Evolutionary conservation across 1,284 basidiomycete genomes (phyloP), one percentile per base, ranked within the genome.

Genomic region (Pyrrhoderma lamaoense): DNA sequence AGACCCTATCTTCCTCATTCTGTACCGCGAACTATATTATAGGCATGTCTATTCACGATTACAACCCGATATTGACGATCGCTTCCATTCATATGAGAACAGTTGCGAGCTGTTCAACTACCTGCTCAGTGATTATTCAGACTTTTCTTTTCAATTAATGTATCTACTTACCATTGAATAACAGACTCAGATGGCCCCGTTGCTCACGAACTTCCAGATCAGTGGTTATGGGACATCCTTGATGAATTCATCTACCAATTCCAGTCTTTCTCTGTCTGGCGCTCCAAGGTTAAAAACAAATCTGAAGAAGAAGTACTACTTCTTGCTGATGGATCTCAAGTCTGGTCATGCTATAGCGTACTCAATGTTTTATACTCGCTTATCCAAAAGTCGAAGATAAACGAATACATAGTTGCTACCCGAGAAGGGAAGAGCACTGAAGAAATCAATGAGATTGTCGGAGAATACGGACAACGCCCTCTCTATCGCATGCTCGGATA

Each of bases 181-280:
- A 8, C 58, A 89, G 90, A 96, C 68, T 94, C 91, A 19, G 93
- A 97, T 56, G 91, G 90, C 0, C 95, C 95, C 1, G 93, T 98
- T 0, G 69, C 84, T 14, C 82, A 98, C 49, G 86, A 95, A 60
- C 80, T 98, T 13, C 95, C 95, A 0, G 90, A 94, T 56, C 93
- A 97, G 68, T 99, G 95, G 95, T 72, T 99, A 4, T 98, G 94
- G 91, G 95, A 99, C 67, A 97, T 99, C 69, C 88, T 98, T 62
- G 95, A 98, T 71, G 95, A 98, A 65, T 99, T 99, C 69, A 96
- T 98, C 61, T 99, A 97, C 72, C 95, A 98, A 67, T 99, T 95
- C 76, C 92, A 96, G 67, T 89, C 89, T 19, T 97, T 97, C 71
- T 87, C 93, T 60, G 83, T 89, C 50, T 97, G 91, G 86, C 75